Evolutionary conservation across 768 basidiomycete species (phyloP), one percentile per base, ranked within the genome.

Genomic region (Terana coerulea): DNA sequence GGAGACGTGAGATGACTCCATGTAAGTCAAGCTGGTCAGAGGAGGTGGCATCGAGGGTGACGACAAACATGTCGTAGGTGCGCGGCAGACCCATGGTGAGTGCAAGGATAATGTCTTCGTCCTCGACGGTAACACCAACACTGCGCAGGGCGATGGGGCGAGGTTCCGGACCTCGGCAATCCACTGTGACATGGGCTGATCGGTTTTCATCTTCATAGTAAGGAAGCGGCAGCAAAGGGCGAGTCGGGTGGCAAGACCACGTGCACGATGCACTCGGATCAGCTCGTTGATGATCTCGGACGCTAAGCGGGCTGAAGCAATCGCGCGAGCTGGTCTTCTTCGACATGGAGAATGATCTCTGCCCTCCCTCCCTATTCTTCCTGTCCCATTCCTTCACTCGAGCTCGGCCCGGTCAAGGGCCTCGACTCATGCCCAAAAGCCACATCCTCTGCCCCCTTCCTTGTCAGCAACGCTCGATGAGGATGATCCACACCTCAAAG

Each of bases 61-160:
- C 62, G 39, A 69, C 56, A 34, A 71, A 46, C 17, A 57, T n/a
- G 5, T 59, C 56, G 51, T 67, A 70, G 10, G 64, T 35, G 7
- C 47, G 10, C 7, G 58, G 61, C 19, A 63, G 53, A 19, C 56
- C 62, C 35, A 55, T 56, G 10, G 62, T 67, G 47, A 66, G 60
- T 2, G 58, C 57, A n/a, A 69, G 51, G 47, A 68, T 65, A 19
- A 56, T 49, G 46, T 69, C 66, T 19, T 64, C 56, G 19, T 66
- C 64, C 12, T 29, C 28, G 26, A 66, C 51, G 3, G 30, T 37
- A 19, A 61, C 48, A 15, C 56, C 61, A 26, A 59, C 53, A 52
- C 30, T 53, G 41, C 31, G 67, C 10, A 51, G 4, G 49, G 24
- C n/a, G n/a, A 51, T 55, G 57, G 29, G 56, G 59, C 21, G 41